Evolutionary conservation across 2,329 filamentous ascomycete genomes (phyloP), one percentile per base, ranked within the genome.

Genomic region (Zymoseptoria pseudotritici): DNA sequence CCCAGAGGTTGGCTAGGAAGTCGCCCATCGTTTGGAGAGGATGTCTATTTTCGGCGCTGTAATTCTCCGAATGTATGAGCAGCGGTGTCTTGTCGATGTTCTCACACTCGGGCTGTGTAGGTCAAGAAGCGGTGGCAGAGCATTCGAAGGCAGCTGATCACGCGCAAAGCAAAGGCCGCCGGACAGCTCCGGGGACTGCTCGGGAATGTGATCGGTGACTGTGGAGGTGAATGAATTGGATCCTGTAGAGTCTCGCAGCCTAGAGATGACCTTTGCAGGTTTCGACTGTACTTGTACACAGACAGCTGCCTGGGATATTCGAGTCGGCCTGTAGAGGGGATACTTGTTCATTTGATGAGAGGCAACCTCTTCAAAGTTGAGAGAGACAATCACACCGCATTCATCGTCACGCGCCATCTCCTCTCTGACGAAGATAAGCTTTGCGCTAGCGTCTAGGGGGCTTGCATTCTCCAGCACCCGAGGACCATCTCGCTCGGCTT

Each of bases 1-100:
- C 84, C 89, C 91, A 96, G 62, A 97, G 87, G 67, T 92, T 85
- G 71, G 85, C 81, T 63, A 95, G 70, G 75, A 87, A 87, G 67
- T 71, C 66, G 36, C 76, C 73, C 78, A 74, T 74, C 6, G 11
- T 6, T 42, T n/a, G 36, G 6, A n/a, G 11, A 17, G 13, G 36
- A n/a, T 46, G 36, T 17, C n/a, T 13, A 46, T n/a, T 46, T 13
- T 4, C 2, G 6, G 10, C 3, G 13, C 36, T 29, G 26, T 29
- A 9, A 4, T 29, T 29, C 26, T 29, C 8, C 4, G 8, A 9
- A 9, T 29, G 8, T 8, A 29, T 29, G 26, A 29, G 26, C 26
- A 29, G 4, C 4, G 26, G 17, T 46, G 11, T n/a, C 3, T 7
- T 46, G 17, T 46, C 5, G 36, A 46, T 11, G 17, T 17, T 46